Conservation (phyloP, 78 protist species). For the Cavenderia fasciculata region DNA sequence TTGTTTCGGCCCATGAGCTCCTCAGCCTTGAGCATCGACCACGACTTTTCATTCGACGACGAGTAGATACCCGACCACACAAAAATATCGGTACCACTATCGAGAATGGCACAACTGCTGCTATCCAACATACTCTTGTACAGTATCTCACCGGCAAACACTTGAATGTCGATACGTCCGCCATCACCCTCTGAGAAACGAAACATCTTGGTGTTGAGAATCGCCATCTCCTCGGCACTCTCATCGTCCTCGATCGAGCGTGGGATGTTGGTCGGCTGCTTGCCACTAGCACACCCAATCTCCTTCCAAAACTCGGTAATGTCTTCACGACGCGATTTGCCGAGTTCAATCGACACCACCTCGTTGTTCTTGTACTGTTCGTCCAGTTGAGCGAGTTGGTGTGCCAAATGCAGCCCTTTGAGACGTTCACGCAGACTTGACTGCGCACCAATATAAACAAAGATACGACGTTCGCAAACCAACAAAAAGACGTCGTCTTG, state of each 20-base stretch:
- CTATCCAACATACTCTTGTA: slow-evolving; percentile 50
- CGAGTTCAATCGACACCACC: background rate
- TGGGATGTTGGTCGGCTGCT: background rate
- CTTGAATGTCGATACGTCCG: slow-evolving; percentile 61
- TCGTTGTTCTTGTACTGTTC: background rate
- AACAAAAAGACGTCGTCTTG: slow-evolving; percentile 41
- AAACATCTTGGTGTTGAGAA: slow-evolving; percentile 3
- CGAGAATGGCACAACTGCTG: slow-evolving; percentile 48
- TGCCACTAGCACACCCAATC: background rate
- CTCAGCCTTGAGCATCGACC: slow-evolving; percentile 85
- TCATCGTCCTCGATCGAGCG: background rate
- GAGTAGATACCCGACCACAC: slow-evolving; percentile 79
- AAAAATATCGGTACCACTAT: slow-evolving; percentile 61
- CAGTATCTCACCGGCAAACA: slow-evolving; percentile 4
- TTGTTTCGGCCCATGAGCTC: slow-evolving; percentile 33
- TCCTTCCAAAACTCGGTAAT: slow-evolving; percentile 44
- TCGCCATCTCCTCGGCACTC: background rate
- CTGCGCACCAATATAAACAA: slow-evolving; percentile 22
- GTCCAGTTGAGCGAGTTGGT: background rate
- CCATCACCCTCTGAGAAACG: slow-evolving; percentile 22
- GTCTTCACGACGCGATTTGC: slow-evolving; percentile 13
- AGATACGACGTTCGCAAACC: slow-evolving; percentile 38
- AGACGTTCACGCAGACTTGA: slow-evolving; percentile 15
- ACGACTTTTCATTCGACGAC: slow-evolving; percentile 55
- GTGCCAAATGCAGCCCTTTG: slow-evolving; percentile 40